These are phyloP conservation scores for Rutstroemia sp. DNA, from an alignment of 2,329 filamentous ascomycete species.

Conservation along the genomic window DNA sequence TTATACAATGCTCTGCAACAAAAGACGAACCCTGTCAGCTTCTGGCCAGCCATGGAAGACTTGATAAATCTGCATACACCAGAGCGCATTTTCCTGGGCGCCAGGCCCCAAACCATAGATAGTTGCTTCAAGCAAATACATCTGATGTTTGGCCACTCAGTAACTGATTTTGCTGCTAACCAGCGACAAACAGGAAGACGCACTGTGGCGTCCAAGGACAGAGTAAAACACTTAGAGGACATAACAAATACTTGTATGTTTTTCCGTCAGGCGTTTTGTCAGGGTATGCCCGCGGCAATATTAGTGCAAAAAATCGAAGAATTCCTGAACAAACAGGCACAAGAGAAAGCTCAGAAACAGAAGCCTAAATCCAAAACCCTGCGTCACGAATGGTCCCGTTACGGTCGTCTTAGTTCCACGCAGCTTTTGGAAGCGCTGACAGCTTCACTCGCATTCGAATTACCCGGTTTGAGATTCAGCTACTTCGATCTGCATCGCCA, in stretches of 20 bases:
- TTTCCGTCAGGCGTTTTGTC: not conserved
- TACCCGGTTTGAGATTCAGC: constrained; percentile 7
- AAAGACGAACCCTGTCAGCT: not conserved
- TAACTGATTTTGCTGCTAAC: constrained; percentile 4
- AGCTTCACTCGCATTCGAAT: not conserved
- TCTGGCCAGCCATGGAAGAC: constrained; percentile 11
- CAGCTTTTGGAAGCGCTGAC: constrained; percentile 8
- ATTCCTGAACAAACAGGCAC: constrained; percentile 10
- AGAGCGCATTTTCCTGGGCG: constrained; percentile 9
- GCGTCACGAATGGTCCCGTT: constrained; percentile 1
- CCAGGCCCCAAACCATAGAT: not conserved
- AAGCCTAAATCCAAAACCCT: not conserved
- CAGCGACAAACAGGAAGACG: not conserved
- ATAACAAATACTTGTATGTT: not conserved
- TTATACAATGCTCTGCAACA: constrained; percentile 10
- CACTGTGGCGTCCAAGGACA: constrained; percentile 3
- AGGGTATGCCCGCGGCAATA: too few relatives aligned
- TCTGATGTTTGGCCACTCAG: constrained; percentile 6
- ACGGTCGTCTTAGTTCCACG: not conserved
- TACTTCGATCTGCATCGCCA: constrained; percentile 12
- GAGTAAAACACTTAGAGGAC: constrained; percentile 2
- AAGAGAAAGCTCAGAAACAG: not conserved
- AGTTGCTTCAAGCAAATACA: constrained; percentile 8
- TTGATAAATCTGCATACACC: constrained; percentile 3
- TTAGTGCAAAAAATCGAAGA: constrained; percentile 9